Base-by-base conservation (phyloP, 2,329 filamentous ascomycete genomes). In the Trichoderma sp. region DNA sequence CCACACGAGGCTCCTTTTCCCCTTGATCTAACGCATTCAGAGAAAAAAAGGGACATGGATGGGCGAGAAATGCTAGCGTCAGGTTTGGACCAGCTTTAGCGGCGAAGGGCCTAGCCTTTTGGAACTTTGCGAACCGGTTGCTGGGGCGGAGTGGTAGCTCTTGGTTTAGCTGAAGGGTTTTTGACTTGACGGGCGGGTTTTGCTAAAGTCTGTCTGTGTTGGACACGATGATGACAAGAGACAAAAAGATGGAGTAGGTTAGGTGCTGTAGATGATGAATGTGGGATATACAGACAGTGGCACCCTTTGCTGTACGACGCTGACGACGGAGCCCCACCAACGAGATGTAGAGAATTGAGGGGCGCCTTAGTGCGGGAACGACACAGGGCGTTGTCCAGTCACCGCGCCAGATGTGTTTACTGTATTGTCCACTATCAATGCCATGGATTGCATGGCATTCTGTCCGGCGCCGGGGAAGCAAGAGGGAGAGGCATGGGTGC, bases 1-100 rank as follows among this genome's bases (percentile, higher is more conserved):
- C 69, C 69, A 64, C 69, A 60, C 69, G 62, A 71, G 69, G 69
- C 69, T 71, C 61, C 69, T 71, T 72, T 67, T 71, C 56, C 56
- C 63, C 60, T 60, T 68, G 57, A 58, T 68, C 58, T 69, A 68
- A 43, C 67, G 67, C 66, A 62, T 70, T 61, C 65, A 28, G 65
- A 60, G n/a, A 21, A 24, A 6, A 18, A 43, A 43, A 43, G 39
- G 30, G 34, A 60, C 53, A 67, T 58, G 64, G 64, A 58, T 28
- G 51, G 51, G 64, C 51, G 51, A 67, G 32, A 43, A 57, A 57
- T 67, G 51, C 64, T 53, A 67, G 51, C 64, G 57, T 60, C 57
- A 12, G 30, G 57, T 21, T 34, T 34, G n/a, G n/a, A 8, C 21
- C 21, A 53, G 47, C 24, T 53, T 53, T 34, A 36, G 58, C 60